Conservation (phyloP, 2,329 filamentous ascomycete species). For the Diaporthe batatas region DNA sequence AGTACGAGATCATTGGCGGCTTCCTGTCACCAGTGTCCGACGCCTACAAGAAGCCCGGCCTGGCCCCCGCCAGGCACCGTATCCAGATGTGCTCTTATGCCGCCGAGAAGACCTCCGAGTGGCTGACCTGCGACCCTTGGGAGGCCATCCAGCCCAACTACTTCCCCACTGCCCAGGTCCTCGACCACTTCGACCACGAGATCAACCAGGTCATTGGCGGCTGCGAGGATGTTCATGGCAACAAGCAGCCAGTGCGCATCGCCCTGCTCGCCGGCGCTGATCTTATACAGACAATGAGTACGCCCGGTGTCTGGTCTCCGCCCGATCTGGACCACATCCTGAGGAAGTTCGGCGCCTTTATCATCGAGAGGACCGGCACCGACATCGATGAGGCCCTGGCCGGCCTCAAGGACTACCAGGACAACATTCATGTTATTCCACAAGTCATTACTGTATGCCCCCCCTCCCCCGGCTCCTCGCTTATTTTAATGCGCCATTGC, state of each 20-base stretch:
- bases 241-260: conserved; percentile 77
- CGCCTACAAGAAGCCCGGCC: conserved; percentile 81
- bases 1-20: conserved; percentile 86
- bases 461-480: too few species aligned
- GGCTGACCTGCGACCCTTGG: conserved; percentile 90
- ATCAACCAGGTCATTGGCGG: conserved; percentile 85
- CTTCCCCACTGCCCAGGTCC: conserved; percentile 87
- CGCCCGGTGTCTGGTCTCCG: conserved; percentile 82
- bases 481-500: neutral
- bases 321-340: conserved; percentile 91
- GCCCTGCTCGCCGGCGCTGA: conserved; percentile 84
- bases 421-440: conserved; percentile 89
- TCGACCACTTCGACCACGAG: conserved; percentile 89
- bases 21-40: conserved; percentile 82
- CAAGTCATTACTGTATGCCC: conserved; percentile 87
- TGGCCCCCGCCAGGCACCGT: conserved; percentile 79
- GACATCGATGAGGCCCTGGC: conserved; percentile 90
- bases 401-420: conserved; percentile 83
- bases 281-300: conserved; percentile 80
- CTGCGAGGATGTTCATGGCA: conserved; percentile 76
- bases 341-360: conserved; percentile 84
- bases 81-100: conserved; percentile 90
- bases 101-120: conserved; percentile 79
- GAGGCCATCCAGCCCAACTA: conserved; percentile 89
- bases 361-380: conserved; percentile 89